Evolutionary conservation across 345 rosid genomes (phyloP), one percentile per base, ranked within the genome.

Genomic region (Dipteronia sinensis): DNA sequence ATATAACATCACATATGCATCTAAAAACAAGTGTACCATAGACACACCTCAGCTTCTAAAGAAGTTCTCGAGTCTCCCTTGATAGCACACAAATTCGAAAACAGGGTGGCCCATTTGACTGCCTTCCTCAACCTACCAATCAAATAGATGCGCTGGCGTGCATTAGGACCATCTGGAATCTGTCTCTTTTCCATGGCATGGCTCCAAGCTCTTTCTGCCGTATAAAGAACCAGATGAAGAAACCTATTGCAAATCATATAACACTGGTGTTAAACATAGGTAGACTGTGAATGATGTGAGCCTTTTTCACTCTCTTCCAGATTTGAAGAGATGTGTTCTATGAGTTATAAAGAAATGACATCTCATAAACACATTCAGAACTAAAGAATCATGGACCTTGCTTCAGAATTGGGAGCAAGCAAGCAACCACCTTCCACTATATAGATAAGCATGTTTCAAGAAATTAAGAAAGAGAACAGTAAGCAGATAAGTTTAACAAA

Each of bases 141-240:
- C 87, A 96, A 79, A 83, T 96, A 91, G 58, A 89, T 91, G 53
- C 95, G 91, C 76, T 92, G 98, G 49, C 89, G 86, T 23, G 95
- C 90, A 84, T 91, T 96, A 68, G 98, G 99, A 69, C 98, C 98
- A 91, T 91, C 97, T 27, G 92, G 91, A 79, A 94, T 86, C 85
- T 94, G 98, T 85, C 99, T 87, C 85, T 96, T 96, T 87, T 96
- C 99, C 98, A 96, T 92, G 56, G 97, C 98, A 92, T 96, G 98
- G 83, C 98, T 96, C 98, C 99, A 96, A 74, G 99, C 98, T 88
- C 99, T 94, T 84, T 96, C 99, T 58, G 98, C 90, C 74, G 80
- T 82, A 80, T 94, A 94, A 84, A 94, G 94, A 87, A 96, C 88
- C 87, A 93, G 71, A 84, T 92, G 98, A 85, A 96, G 92, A 87